A percentile compares a stretch with the other conserved stretches of the same genome.
Evolutionary conservation across 495 filamentous ascomycete genomes (phyloP).

Genomic region (Hypoxylon trugodes): DNA sequence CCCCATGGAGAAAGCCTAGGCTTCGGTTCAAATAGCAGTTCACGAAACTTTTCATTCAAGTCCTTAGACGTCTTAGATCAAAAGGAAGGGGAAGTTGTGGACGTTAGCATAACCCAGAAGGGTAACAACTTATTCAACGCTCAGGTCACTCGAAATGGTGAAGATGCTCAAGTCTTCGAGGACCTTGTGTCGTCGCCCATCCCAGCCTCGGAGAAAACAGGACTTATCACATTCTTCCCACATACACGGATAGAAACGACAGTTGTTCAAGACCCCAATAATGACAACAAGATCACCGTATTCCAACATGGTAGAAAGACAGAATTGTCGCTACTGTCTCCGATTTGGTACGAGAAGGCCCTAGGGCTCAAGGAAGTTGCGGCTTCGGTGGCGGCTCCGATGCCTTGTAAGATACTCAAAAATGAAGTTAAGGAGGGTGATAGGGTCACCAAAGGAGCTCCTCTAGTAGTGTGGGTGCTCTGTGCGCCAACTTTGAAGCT

Average conservation of each 20-base stretch:
- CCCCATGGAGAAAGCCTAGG: constrained; percentile 63
- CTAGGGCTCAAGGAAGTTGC: constrained; percentile 79
- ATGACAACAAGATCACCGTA: constrained; percentile 70
- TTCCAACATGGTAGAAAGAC: constrained; percentile 87
- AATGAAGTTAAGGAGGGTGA: constrained; percentile 85
- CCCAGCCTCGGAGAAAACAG: constrained; percentile 42
- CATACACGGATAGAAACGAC: constrained; percentile 83
- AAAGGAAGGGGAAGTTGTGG: constrained; percentile 55
- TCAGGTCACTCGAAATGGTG: constrained; percentile 59
- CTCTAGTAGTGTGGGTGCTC: constrained; percentile 77
- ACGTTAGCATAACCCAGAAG: constrained; percentile 72
- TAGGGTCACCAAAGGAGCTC: constrained; percentile 81
- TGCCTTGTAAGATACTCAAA: constrained; percentile 92
- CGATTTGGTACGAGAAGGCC: constrained; percentile 86
- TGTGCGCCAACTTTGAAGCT: not conserved
- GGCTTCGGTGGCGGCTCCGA: constrained; percentile 85
- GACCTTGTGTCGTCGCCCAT: constrained; percentile 52
- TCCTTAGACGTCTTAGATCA: constrained; percentile 53
- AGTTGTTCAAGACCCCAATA: constrained; percentile 68
- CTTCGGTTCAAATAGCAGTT: constrained; percentile 56
- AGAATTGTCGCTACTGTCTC: constrained; percentile 70
- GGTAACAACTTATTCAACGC: constrained; percentile 70
- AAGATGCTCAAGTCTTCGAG: constrained; percentile 49
- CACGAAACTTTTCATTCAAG: constrained; percentile 65
- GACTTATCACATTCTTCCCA: constrained; percentile 70